Conservation (phyloP, 306 rosid genomes). For the Canavalia gladiata region DNA sequence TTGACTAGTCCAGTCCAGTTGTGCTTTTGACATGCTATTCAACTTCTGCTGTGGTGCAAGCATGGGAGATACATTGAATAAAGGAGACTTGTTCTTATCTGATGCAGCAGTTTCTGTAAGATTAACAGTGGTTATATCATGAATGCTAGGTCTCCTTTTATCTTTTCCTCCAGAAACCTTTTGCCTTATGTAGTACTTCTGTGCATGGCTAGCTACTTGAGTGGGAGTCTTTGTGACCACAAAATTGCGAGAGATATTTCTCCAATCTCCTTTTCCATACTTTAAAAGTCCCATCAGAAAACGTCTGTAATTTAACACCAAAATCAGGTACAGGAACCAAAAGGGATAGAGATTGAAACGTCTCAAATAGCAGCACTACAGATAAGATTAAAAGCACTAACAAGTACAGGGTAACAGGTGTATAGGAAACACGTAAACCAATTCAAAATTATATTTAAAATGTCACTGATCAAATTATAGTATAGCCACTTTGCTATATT, state of each 20-base stretch:
- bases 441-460: background rate
- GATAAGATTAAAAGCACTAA: conserved; percentile 31
- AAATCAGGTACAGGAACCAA: conserved; percentile 30
- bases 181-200: conserved; percentile 93
- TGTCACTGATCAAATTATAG: conserved; percentile 22
- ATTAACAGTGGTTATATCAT: conserved; percentile 85
- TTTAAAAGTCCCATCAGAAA: conserved; percentile 88
- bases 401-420: conserved; percentile 1
- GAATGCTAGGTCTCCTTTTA: conserved; percentile 93
- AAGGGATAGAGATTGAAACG: background rate
- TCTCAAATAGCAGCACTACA: conserved; percentile 5
- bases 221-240: conserved; percentile 73
- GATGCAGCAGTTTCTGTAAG: conserved; percentile 60
- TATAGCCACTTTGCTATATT: conserved; percentile 17
- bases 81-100: conserved; percentile 53
- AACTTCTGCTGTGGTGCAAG: conserved; percentile 56
- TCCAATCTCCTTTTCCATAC: conserved; percentile 97
- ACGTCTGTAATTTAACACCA: conserved; percentile 58
- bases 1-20: conserved; percentile 54
- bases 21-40: conserved; percentile 49
- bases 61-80: conserved; percentile 53
- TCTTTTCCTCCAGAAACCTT: conserved; percentile 85
- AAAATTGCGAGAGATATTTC: conserved; percentile 85
- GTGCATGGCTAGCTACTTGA: conserved; percentile 67
- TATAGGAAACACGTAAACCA: conserved; percentile 15